A percentile compares a stretch with the other conserved stretches of the same genome.
Evolutionary conservation across 164 flowering plant genomes (phyloP).

Genomic region (Chimonanthus praecox): DNA sequence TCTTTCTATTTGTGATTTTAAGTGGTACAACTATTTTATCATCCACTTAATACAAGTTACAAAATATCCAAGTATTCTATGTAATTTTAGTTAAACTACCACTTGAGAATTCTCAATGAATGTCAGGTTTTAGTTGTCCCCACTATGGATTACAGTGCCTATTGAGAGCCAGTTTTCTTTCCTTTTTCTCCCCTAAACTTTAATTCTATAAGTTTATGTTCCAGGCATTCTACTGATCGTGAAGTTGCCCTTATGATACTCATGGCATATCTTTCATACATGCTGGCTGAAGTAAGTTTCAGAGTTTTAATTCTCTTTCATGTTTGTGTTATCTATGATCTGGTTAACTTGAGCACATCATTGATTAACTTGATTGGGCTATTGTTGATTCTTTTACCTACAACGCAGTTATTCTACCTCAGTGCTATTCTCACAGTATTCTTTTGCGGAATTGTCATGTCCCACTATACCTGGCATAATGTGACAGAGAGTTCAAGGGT

Average conservation of each 20-base stretch:
- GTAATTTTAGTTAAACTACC: no score
- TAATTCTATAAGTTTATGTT: slow-evolving; percentile 9
- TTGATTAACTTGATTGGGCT: neutral
- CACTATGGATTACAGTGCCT: no score
- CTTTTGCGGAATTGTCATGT: slow-evolving; percentile 94
- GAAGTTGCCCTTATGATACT: slow-evolving; percentile 95
- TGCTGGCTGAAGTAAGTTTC: slow-evolving; percentile 75
- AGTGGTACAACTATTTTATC: neutral
- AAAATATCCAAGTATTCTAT: no score
- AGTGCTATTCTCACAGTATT: slow-evolving; percentile 93
- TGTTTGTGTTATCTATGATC: neutral
- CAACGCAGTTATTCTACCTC: slow-evolving; percentile 64
- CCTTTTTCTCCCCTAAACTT: neutral
- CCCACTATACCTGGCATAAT: slow-evolving; percentile 95
- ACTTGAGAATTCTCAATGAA: no score
- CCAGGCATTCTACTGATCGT: slow-evolving; percentile 93
- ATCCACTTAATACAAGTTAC: neutral
- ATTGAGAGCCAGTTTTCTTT: neutral
- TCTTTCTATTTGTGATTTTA: neutral
- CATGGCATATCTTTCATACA: slow-evolving; percentile 92
- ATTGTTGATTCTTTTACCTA: neutral
- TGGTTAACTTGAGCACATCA: neutral
- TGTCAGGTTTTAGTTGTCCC: no score
- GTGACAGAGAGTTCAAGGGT: slow-evolving; percentile 92
- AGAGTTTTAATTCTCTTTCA: neutral